phyloP scores from a whole-genome alignment of 179 eudicot species.

The Camellia oleifera region DNA sequence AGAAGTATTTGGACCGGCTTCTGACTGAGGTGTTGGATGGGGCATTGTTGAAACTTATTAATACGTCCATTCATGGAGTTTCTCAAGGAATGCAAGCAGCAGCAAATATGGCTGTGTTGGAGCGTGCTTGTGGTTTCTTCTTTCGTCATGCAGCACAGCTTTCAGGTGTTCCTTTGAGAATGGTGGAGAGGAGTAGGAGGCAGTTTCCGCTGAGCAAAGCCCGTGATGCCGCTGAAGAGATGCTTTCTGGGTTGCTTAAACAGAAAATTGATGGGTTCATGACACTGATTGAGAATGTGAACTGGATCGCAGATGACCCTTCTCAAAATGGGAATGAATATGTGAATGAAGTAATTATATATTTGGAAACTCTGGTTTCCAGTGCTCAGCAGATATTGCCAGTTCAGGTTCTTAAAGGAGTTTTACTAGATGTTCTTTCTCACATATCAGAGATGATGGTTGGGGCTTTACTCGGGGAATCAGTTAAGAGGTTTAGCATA shows the following conservation, averaged over 20 bases:
- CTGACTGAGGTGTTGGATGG: slow-evolving; percentile 79
- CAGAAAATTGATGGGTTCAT: slow-evolving; percentile 79
- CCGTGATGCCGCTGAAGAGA: slow-evolving; percentile 83
- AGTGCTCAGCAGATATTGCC: slow-evolving; percentile 93
- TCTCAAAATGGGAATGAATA: slow-evolving; percentile 78
- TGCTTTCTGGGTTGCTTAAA: slow-evolving; percentile 83
- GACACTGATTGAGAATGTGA: slow-evolving; percentile 74
- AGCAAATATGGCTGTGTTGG: slow-evolving; percentile 90
- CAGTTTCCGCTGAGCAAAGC: slow-evolving; percentile 71
- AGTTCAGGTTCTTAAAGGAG: slow-evolving; percentile 67
- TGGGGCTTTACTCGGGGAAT: slow-evolving; percentile 64
- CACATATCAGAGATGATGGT: slow-evolving; percentile 84
- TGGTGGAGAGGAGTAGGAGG: slow-evolving; percentile 84
- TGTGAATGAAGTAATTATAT: slow-evolving; percentile 87
- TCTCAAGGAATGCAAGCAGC: slow-evolving; percentile 94
- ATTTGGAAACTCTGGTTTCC: slow-evolving; percentile 76
- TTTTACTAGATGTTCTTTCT: slow-evolving; percentile 64
- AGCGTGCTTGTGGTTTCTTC: slow-evolving; percentile 92
- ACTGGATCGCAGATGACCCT: slow-evolving; percentile 88
- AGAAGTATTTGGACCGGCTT: slow-evolving; percentile 85
- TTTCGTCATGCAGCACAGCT: slow-evolving; percentile 91
- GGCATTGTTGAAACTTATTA: slow-evolving; percentile 63
- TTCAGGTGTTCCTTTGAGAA: slow-evolving; percentile 82
- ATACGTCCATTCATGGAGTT: slow-evolving; percentile 58
- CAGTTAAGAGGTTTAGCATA: slow-evolving; percentile 73